Conservation (phyloP, 352 stramenopile species). For the Phytophthora ohioensis region DNA sequence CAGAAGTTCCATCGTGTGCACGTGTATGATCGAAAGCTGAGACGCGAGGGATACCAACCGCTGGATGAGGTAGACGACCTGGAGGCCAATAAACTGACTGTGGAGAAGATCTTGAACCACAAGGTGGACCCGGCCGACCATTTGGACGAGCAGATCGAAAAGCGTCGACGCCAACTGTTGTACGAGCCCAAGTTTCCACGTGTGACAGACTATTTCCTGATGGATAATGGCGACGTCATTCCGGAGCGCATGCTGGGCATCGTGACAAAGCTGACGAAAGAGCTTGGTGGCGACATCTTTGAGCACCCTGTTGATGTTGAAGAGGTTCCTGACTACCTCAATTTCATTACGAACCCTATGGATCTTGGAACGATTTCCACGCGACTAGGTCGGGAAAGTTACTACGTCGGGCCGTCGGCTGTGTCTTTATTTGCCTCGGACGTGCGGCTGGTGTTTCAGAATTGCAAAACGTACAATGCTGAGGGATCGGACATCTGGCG, state of each 20-base stretch:
- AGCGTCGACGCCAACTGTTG: slow-evolving; percentile 59
- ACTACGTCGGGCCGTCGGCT: slow-evolving; percentile 80
- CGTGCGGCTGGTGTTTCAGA: slow-evolving; percentile 86
- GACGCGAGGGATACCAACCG: slow-evolving; percentile 84
- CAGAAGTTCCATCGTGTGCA: slow-evolving; percentile 89
- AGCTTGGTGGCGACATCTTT: slow-evolving; percentile 88
- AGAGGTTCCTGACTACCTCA: slow-evolving; percentile 87
- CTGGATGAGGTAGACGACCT: slow-evolving; percentile 90
- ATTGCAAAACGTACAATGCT: slow-evolving; percentile 89
- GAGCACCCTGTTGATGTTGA: slow-evolving; percentile 80
- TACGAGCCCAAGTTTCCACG: slow-evolving; percentile 69
- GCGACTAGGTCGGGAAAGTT: slow-evolving; percentile 77
- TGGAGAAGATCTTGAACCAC: slow-evolving; percentile 91
- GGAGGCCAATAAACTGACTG: slow-evolving; percentile 86
- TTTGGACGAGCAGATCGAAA: slow-evolving; percentile 88
- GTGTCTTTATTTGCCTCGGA: slow-evolving; percentile 85
- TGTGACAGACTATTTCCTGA: slow-evolving; percentile 85
- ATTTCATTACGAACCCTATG: slow-evolving; percentile 89
- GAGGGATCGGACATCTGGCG: slow-evolving; percentile 85
- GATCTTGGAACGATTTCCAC: slow-evolving; percentile 86
- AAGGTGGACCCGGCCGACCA: slow-evolving; percentile 84
- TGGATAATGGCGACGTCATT: slow-evolving; percentile 76
- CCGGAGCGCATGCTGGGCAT: slow-evolving; percentile 82
- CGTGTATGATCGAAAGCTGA: slow-evolving; percentile 84
- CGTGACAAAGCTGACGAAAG: slow-evolving; percentile 83